phyloP scores from a whole-genome alignment of 345 rosid species.

The Pistacia integerrima region DNA sequence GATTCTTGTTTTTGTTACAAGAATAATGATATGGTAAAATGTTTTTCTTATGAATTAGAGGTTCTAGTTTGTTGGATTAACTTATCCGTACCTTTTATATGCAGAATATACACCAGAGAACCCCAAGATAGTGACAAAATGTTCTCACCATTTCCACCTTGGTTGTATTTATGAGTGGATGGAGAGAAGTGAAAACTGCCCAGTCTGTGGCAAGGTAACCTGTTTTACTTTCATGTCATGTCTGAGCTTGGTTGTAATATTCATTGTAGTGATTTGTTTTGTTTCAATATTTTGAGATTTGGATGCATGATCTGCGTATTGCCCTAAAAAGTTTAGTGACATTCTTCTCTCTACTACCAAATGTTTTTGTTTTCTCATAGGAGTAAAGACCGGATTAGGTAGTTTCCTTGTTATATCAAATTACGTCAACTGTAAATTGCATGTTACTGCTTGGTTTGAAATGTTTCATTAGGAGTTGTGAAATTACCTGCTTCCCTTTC shows the following conservation, averaged over 20 bases:
- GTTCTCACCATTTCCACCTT: slow-evolving; percentile 96
- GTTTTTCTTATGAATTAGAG: background rate
- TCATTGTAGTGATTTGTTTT: slow-evolving; percentile 4
- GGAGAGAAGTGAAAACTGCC: slow-evolving; percentile 99
- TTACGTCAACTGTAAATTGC: background rate
- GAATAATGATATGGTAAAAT: slow-evolving; percentile 8
- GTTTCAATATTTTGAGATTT: background rate
- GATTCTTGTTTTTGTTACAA: slow-evolving; percentile 1
- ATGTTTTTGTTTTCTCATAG: background rate
- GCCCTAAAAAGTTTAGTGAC: too few relatives aligned
- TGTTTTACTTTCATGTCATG: background rate
- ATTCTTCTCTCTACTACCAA: too few relatives aligned
- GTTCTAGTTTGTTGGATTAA: background rate
- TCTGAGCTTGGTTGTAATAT: background rate
- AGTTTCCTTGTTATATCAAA: background rate
- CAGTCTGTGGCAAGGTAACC: slow-evolving; percentile 96
- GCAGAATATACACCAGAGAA: slow-evolving; percentile 95
- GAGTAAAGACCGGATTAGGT: background rate
- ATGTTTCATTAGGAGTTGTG: background rate
- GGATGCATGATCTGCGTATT: background rate
- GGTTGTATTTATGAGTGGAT: slow-evolving; percentile 99
- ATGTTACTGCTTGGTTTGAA: background rate
- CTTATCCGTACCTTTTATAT: slow-evolving; percentile 9
- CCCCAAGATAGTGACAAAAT: slow-evolving; percentile 88
- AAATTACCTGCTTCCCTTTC: background rate